A percentile compares a stretch with the other conserved stretches of the same genome.
phyloP scores from a whole-genome alignment of 2,329 filamentous ascomycete species.

The Colletotrichum simmondsii region DNA sequence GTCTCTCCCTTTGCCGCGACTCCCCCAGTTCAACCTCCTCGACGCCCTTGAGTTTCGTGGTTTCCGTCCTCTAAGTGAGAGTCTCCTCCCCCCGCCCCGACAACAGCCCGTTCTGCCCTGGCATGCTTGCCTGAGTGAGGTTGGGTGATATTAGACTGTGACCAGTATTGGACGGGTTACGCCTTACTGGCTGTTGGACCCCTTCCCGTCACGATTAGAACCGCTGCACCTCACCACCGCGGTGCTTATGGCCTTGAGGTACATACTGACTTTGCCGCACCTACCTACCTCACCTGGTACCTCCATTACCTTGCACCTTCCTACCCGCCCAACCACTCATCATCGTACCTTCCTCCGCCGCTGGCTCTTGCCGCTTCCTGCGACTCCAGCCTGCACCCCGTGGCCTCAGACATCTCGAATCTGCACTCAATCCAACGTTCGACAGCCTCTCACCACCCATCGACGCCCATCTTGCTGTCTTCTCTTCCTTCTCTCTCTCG shows the following conservation, averaged over 20 bases:
- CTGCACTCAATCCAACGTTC: slow-evolving; percentile 10
- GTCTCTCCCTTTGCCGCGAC: slow-evolving; percentile 18
- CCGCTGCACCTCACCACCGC: not conserved
- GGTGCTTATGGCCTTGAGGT: not conserved
- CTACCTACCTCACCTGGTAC: not conserved
- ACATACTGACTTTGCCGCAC: not conserved
- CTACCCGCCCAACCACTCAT: not conserved
- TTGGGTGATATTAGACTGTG: not conserved
- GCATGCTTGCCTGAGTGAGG: not conserved
- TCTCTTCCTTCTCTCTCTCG: not conserved
- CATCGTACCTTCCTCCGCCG: not conserved
- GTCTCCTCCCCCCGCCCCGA: not conserved
- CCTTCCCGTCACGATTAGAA: not conserved
- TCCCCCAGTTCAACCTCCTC: slow-evolving; percentile 10
- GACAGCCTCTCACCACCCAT: not conserved
- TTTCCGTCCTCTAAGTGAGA: not conserved
- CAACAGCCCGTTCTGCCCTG: not conserved
- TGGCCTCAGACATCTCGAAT: slow-evolving; percentile 1
- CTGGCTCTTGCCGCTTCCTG: not conserved
- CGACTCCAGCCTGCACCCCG: not conserved
- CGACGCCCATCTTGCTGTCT: not conserved
- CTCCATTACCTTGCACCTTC: too few relatives aligned
- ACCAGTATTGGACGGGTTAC: not conserved
- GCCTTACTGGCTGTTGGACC: not conserved
- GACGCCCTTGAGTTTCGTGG: not conserved